Base-by-base conservation (phyloP, 768 basidiomycete species). In the Kwoniella shandongensis region DNA sequence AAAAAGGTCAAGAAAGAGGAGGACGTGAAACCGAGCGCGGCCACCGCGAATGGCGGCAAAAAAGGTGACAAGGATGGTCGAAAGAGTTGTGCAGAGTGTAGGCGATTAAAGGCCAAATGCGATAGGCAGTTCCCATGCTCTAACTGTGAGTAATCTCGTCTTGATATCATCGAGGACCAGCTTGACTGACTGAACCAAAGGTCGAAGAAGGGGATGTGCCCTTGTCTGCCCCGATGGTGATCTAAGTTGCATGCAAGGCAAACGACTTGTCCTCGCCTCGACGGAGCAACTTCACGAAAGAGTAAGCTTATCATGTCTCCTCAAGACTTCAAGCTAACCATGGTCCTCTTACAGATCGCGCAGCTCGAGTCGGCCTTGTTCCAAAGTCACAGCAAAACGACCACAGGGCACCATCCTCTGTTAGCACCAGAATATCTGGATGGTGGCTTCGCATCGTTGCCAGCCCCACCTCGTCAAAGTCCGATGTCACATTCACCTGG, bases 41-140 rank as follows among this genome's bases (percentile, higher is more conserved):
- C 38, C 20, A 55, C 57, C 20, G 52, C 55, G 35, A 32, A n/a
- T n/a, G 54, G 40, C 2, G 47, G 27, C 17, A 61, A 62, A 46
- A 54, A 60, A 26, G 51, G 32, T 11, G 51, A 54, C 4, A 57
- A 57, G 41, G 51, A 54, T 27, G 58, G 38, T 3, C 69, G 62
- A 57, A 72, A 72, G 61, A 72, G 70, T 47, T 72, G 70, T 39
- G 61, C 70, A n/a, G 70, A 72, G 46, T 72, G 70, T 48, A 27
- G 70, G 22, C 48, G 70, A 42, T 44, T 72, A 29, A 72, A 72
- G 47, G 70, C 70, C 8, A 72, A 72, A 40, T 72, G 70, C 40
- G 70, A 72, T 46, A 58, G 70, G 41, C 59, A 62, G 22, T 73
- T 73, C 46, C 71, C 71, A 11, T 73, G 71, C 39, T 68, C 66